Conservation (phyloP, 306 rosid genomes). For the Amphicarpaea edgeworthii region DNA sequence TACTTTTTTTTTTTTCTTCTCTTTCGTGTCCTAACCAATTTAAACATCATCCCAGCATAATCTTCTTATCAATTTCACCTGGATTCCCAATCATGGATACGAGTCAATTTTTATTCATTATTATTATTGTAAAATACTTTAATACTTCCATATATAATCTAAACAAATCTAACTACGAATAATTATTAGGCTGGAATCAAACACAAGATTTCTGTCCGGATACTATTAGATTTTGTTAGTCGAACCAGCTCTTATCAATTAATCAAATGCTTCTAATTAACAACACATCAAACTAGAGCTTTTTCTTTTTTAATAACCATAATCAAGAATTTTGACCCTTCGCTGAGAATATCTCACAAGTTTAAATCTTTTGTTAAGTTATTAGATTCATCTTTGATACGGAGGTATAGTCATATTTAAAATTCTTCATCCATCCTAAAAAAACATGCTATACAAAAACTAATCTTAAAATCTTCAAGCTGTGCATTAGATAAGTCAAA, state of each 20-base stretch:
- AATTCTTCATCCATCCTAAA: too few species aligned
- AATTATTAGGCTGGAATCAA: background rate
- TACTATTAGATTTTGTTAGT: background rate
- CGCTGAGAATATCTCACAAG: too few species aligned
- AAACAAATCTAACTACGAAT: background rate
- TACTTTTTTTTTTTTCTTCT: background rate
- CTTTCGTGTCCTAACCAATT: background rate
- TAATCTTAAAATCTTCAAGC: too few species aligned
- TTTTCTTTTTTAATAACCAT: too few species aligned
- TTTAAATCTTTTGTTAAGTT: too few species aligned
- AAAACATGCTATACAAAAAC: too few species aligned
- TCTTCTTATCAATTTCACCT: conserved; percentile 4
- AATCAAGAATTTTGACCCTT: too few species aligned
- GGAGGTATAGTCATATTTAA: too few species aligned
- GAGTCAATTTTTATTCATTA: background rate
- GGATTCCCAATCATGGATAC: background rate
- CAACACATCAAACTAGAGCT: background rate
- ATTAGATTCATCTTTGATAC: too few species aligned
- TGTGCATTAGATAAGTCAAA: too few species aligned
- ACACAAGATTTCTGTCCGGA: background rate
- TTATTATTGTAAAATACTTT: background rate
- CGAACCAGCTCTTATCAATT: background rate
- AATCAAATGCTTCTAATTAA: background rate
- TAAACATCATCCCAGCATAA: background rate
- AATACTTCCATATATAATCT: background rate